phyloP scores from a whole-genome alignment of 192 early-diverging fungal species.

The Allomyces arbusculus region DNA sequence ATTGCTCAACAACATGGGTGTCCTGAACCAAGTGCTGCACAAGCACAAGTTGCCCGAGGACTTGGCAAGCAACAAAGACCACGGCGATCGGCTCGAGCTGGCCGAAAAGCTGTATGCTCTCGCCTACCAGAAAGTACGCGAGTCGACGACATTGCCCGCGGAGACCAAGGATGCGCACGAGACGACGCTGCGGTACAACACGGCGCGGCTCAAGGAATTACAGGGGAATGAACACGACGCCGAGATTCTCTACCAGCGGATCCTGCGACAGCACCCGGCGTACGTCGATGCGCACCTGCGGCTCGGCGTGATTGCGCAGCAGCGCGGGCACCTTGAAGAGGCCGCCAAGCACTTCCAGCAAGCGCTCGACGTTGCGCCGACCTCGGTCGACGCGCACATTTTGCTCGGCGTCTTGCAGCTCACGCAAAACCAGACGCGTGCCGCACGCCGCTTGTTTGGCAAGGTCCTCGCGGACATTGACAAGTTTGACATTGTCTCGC shows the following conservation, averaged over 20 bases:
- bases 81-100: constrained; percentile 11
- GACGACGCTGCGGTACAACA: constrained; percentile 53
- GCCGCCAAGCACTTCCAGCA: constrained; percentile 42
- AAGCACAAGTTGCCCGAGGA: no score
- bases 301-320: constrained; percentile 44
- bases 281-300: constrained; percentile 64
- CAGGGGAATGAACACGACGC: constrained; percentile 27
- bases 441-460: constrained; percentile 53
- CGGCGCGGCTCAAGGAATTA: constrained; percentile 18
- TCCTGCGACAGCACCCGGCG: constrained; percentile 39
- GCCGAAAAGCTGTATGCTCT: constrained; percentile 14
- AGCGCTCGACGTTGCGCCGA: constrained; percentile 31
- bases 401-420: constrained; percentile 34
- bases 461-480: constrained; percentile 54
- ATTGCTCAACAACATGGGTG: constrained; percentile 78
- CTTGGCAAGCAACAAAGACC: no score
- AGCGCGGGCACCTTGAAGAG: constrained; percentile 22
- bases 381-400: neutral
- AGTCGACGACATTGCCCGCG: neutral
- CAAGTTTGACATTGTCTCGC: constrained; percentile 57
- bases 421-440: constrained; percentile 32
- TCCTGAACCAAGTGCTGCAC: constrained; percentile 1
- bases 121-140: neutral
- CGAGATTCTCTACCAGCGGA: constrained; percentile 36
- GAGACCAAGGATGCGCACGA: constrained; percentile 5